Percentiles rank a stretch among this genome's conserved stretches.
Evolutionary conservation across 139 green algal genomes (phyloP).

Genomic region (Chlamydomonas applanata): DNA sequence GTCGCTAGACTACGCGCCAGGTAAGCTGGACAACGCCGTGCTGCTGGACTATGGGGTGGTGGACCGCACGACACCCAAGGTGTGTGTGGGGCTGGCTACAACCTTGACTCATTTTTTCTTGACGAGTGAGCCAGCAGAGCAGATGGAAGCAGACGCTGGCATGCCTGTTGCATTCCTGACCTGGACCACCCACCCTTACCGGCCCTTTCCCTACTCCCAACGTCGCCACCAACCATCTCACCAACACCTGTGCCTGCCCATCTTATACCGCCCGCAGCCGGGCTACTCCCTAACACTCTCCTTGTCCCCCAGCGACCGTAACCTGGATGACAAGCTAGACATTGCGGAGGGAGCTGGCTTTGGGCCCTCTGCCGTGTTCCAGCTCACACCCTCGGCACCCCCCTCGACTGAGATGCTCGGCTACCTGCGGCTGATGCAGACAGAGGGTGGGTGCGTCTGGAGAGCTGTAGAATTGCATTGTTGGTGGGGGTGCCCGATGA

Average conservation of each 20-base stretch:
- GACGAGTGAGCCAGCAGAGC: too few relatives aligned
- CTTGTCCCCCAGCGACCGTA: slow-evolving; percentile 66
- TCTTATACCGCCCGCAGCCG: slow-evolving; percentile 34
- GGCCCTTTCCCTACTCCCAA: too few relatives aligned
- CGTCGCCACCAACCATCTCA: too few relatives aligned
- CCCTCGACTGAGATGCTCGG: slow-evolving; percentile 64
- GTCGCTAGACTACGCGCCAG: slow-evolving; percentile 59
- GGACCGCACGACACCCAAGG: slow-evolving; percentile 46
- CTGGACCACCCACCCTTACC: too few relatives aligned
- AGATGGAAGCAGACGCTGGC: too few relatives aligned
- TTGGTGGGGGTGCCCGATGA: too few relatives aligned
- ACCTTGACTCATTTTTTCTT: too few relatives aligned
- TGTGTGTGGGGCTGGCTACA: slow-evolving; percentile 9
- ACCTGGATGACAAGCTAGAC: slow-evolving; percentile 89
- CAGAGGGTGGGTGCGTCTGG: slow-evolving; percentile 28
- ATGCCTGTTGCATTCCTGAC: too few relatives aligned
- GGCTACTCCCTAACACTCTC: slow-evolving; percentile 76
- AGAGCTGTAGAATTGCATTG: not conserved
- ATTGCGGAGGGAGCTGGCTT: slow-evolving; percentile 66
- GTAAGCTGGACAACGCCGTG: slow-evolving; percentile 65
- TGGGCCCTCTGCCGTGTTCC: slow-evolving; percentile 38
- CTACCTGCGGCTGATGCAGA: slow-evolving; percentile 81
- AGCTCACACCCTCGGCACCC: slow-evolving; percentile 36
- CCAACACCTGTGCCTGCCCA: not conserved
- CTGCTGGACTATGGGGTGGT: slow-evolving; percentile 77